Base-by-base conservation (phyloP, 805 yeast genomes). In the Ogataea ramenticola region DNA sequence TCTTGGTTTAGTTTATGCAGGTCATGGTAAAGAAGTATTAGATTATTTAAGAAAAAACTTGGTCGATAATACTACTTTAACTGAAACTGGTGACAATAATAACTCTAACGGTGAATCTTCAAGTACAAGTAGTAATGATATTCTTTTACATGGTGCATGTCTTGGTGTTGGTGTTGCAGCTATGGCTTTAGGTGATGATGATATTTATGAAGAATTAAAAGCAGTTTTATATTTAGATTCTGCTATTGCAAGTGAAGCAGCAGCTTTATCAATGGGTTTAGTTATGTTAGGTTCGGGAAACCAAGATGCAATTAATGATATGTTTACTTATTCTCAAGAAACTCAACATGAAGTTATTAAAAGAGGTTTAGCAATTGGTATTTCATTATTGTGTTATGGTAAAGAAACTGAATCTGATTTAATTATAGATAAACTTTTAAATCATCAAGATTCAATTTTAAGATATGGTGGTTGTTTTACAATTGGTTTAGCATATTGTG, bases 381-480 rank as follows among this genome's bases (percentile, higher is more conserved):
- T 91, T 54, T 95, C 98, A 0, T 69, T 93, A 50, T 72, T 91
- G 46, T 84, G 80, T 64, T 91, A 82, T 58, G 96, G 95, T 36
- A 80, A 79, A 56, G 96, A 89, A 64, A 89, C 80, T 51, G 71
- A 77, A 46, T 93, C 96, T 5, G 88, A 87, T 53, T 65, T 63
- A 10, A 64, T 78, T 29, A 86, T 91, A 49, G 79, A 77, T 29
- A 70, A 73, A 52, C 70, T 93, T 57, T 64, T 88, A 56, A 70
- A 65, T 3, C 89, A 82, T 57, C 95, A 87, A 58, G 86, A 83
- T 53, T 75, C 96, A 4, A 79, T 84, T 43, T 74, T 93, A 50
- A 84, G 99, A 65, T 93, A 90, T 61, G 98, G 99, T 65, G 98
- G 96, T 60, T 93, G 93, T 39, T 89, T 82, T 64, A 82, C 97